Percentiles rank a stretch among this genome's conserved stretches.
Evolutionary conservation across 2,329 filamentous ascomycete species (phyloP).

Genomic region (Colletotrichum chlorophyti): DNA sequence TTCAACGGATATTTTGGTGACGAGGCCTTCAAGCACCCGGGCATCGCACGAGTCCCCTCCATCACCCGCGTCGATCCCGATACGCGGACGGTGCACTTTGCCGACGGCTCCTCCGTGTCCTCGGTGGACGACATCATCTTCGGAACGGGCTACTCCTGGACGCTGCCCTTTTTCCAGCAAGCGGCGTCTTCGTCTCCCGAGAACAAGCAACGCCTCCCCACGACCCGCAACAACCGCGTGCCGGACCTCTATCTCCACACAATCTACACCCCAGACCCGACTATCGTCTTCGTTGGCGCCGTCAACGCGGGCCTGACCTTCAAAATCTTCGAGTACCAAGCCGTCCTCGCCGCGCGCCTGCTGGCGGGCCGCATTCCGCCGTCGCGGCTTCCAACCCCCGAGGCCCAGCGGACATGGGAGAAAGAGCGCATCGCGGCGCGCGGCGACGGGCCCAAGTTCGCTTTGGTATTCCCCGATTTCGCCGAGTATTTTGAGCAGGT

Average conservation of each 20-base stretch:
- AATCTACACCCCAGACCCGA: slow-evolving; percentile 60
- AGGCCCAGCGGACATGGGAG: slow-evolving; percentile 64
- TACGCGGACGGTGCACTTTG: slow-evolving; percentile 59
- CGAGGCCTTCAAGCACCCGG: slow-evolving; percentile 63
- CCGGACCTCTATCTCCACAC: slow-evolving; percentile 64
- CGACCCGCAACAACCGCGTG: slow-evolving; percentile 59
- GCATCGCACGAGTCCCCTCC: slow-evolving; percentile 52
- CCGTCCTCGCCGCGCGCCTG: slow-evolving; percentile 64
- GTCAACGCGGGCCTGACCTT: slow-evolving; percentile 66
- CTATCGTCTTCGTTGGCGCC: slow-evolving; percentile 64
- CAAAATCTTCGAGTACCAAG: slow-evolving; percentile 74
- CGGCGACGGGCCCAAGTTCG: slow-evolving; percentile 65
- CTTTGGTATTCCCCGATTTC: slow-evolving; percentile 66
- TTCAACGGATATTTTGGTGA: slow-evolving; percentile 63
- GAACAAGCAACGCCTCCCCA: background rate
- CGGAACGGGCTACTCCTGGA: slow-evolving; percentile 73
- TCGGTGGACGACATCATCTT: slow-evolving; percentile 70
- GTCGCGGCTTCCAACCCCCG: slow-evolving; percentile 52
- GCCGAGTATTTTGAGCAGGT: slow-evolving; percentile 69
- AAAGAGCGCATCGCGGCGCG: slow-evolving; percentile 55
- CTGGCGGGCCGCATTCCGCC: slow-evolving; percentile 54
- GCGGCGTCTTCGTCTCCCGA: slow-evolving; percentile 43
- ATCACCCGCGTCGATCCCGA: slow-evolving; percentile 49
- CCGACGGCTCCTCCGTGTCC: slow-evolving; percentile 57
- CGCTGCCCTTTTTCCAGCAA: slow-evolving; percentile 63